These are phyloP conservation scores for Ramaria sp. DNA, from an alignment of 768 basidiomycete species.

Conservation along the genomic window DNA sequence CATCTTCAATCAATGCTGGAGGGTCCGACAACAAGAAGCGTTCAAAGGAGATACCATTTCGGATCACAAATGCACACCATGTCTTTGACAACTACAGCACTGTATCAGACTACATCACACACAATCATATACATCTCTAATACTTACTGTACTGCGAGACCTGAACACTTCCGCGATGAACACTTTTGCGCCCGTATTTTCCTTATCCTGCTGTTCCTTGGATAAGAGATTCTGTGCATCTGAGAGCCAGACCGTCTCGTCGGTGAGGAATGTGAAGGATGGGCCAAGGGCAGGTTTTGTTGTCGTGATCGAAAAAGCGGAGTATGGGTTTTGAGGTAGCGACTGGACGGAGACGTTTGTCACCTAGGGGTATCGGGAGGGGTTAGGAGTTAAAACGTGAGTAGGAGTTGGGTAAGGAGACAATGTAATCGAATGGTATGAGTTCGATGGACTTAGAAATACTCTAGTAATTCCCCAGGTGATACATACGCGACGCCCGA, in stretches of 20 bases:
- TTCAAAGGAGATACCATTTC: conserved; percentile 16
- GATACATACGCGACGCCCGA: too few relatives aligned
- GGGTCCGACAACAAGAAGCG: background rate
- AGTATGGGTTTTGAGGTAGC: conserved; percentile 21
- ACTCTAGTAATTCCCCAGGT: too few relatives aligned
- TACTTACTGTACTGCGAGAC: conserved; percentile 32
- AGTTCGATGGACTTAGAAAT: too few relatives aligned
- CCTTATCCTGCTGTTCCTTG: background rate
- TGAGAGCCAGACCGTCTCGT: conserved; percentile 65
- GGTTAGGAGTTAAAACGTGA: background rate
- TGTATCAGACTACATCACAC: background rate
- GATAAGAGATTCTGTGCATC: conserved; percentile 12
- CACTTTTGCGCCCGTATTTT: conserved; percentile 14
- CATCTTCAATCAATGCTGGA: background rate
- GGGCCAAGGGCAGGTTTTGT: conserved; percentile 69
- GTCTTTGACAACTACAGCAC: conserved; percentile 25
- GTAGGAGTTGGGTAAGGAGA: background rate
- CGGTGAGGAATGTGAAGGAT: conserved; percentile 62
- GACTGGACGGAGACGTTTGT: conserved; percentile 45
- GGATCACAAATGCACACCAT: conserved; percentile 31
- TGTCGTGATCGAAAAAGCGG: conserved; percentile 25
- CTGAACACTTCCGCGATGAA: conserved; percentile 32
- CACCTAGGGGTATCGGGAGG: conserved; percentile 29
- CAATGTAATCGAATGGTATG: background rate
- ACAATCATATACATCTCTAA: background rate